These are phyloP conservation scores for Royoungia palumana DNA, from an alignment of 768 basidiomycete species.

Conservation along the genomic window DNA sequence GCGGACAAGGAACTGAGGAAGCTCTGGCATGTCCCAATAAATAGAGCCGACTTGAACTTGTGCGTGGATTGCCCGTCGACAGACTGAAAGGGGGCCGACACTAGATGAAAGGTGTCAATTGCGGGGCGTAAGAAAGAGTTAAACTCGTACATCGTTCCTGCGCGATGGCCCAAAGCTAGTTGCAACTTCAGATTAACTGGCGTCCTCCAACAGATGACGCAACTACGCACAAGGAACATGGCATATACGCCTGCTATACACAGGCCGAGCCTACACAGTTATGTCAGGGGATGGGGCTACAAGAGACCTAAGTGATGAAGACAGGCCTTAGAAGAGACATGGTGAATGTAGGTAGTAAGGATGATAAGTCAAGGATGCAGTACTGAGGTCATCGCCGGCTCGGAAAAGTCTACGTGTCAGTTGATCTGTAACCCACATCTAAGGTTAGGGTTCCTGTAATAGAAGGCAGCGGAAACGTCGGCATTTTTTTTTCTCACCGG, in stretches of 20 bases:
- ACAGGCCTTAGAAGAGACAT: slow-evolving; percentile 30
- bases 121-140: not conserved
- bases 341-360: not conserved
- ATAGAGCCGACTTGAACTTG: slow-evolving; percentile 82
- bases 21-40: slow-evolving; percentile 85
- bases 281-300: not conserved
- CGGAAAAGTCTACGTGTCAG: slow-evolving; percentile 21
- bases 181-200: slow-evolving; percentile 4
- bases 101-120: slow-evolving; percentile 35
- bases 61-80: slow-evolving; percentile 58
- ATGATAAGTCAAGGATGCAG: not conserved
- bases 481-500: too few relatives aligned
- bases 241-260: slow-evolving; percentile 90
- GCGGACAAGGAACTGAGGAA: slow-evolving; percentile 73
- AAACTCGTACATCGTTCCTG: slow-evolving; percentile 80
- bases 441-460: slow-evolving; percentile 14
- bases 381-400: too few relatives aligned
- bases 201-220: not conserved
- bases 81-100: slow-evolving; percentile 80
- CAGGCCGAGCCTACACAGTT: slow-evolving; percentile 50
- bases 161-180: slow-evolving; percentile 84
- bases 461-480: too few relatives aligned
- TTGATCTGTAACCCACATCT: slow-evolving; percentile 13
- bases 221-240: slow-evolving; percentile 74
- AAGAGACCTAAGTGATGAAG: not conserved